These are phyloP conservation scores for Monilinia fructigena DNA, from an alignment of 2,329 filamentous ascomycete species.

Conservation along the genomic window DNA sequence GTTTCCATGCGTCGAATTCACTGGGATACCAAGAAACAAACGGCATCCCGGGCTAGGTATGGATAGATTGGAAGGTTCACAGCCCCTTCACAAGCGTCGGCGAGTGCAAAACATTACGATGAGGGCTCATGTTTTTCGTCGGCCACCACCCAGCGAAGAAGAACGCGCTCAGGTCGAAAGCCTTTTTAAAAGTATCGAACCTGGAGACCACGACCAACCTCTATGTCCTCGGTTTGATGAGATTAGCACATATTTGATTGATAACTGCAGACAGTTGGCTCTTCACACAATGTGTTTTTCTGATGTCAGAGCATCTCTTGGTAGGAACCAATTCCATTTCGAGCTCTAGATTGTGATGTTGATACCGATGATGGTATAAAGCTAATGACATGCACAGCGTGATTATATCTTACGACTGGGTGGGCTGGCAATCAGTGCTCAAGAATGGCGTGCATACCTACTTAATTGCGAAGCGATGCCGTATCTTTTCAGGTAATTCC, in stretches of 20 bases:
- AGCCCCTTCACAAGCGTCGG: background rate
- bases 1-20: slow-evolving; percentile 9
- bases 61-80: background rate
- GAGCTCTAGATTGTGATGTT: background rate
- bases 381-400: slow-evolving; percentile 5
- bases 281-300: slow-evolving; percentile 26
- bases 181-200: background rate
- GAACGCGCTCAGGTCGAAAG: too few relatives aligned
- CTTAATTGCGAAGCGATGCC: slow-evolving; percentile 5
- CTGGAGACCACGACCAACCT: background rate
- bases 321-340: background rate
- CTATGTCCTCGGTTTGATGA: slow-evolving; percentile 19
- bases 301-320: slow-evolving; percentile 25
- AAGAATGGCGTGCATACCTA: slow-evolving; percentile 25
- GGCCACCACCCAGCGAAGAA: background rate
- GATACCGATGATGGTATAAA: background rate
- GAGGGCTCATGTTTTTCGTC: background rate
- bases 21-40: background rate
- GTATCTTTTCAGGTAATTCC: slow-evolving; percentile 12
- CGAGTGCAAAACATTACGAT: background rate
- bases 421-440: slow-evolving; percentile 15
- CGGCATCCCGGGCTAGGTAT: too few relatives aligned
- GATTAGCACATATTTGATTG: slow-evolving; percentile 20
- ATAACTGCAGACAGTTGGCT: slow-evolving; percentile 18
- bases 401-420: slow-evolving; percentile 18